Conservation (phyloP, 2,329 filamentous ascomycete species). For the Neurospora crassa region DNA sequence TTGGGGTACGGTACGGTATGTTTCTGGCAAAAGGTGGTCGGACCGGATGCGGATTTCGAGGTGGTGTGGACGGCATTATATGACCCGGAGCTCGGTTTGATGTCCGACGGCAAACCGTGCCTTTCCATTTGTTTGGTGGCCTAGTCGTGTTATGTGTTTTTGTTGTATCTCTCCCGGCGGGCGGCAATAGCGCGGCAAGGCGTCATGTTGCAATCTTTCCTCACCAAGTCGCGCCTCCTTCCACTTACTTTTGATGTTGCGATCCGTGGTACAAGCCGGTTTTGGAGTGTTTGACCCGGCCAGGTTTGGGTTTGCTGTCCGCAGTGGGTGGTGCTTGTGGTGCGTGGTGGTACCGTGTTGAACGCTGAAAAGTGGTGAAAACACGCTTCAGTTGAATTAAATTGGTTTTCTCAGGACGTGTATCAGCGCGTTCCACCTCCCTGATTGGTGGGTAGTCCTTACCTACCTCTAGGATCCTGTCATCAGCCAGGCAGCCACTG, state of each 20-base stretch:
- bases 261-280: slow-evolving; percentile 5
- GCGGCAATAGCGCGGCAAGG: not conserved
- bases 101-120: not conserved
- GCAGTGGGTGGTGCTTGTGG: not conserved
- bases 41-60: not conserved
- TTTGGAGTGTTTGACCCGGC: slow-evolving; percentile 5
- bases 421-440: slow-evolving; percentile 25
- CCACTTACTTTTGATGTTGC: not conserved
- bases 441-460: slow-evolving; percentile 25
- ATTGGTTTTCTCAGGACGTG: slow-evolving; percentile 28
- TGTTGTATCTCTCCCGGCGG: not conserved
- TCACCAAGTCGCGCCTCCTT: not conserved
- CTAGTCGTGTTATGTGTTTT: not conserved
- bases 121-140: not conserved
- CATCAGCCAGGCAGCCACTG: not conserved
- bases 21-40: not conserved
- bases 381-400: slow-evolving; percentile 26
- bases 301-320: slow-evolving; percentile 8
- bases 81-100: not conserved
- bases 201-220: not conserved
- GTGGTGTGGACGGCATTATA: not conserved
- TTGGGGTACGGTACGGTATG: not conserved
- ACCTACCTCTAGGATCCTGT: not conserved
- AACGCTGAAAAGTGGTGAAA: slow-evolving; percentile 17
- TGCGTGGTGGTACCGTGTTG: slow-evolving; percentile 9